Base-by-base conservation (phyloP, 805 yeast genomes). In the Candida bentonensis region DNA sequence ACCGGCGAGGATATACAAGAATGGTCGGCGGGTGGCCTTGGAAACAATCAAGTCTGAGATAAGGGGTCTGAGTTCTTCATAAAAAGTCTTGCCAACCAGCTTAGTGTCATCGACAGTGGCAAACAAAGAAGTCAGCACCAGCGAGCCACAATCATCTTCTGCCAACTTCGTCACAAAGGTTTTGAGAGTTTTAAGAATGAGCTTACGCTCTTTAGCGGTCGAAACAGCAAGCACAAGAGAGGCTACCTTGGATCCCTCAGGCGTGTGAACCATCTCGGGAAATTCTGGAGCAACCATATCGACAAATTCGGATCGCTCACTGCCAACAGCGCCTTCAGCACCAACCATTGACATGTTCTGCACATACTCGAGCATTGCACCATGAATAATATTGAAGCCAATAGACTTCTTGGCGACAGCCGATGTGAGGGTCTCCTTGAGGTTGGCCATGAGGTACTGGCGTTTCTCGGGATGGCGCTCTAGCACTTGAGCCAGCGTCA, bases 351-450 rank as follows among this genome's bases (percentile, higher is more conserved):
- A 76, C 50, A 86, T 76, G 48, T 86, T 79, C 49, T 78, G 74
- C 41, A 78, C 74, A 56, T 82, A 86, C 61, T 89, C 96, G 59
- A 73, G 79, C 95, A 89, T 86, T 43, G 94, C 96, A 30, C 96
- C 95, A 62, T 89, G 97, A 60, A 89, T 74, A 51, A 89, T 82
- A 61, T 87, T 94, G 72, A 89, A 89, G 33, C 97, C 97, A 22
- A 94, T 82, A 2, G 96, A 86, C 3, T 97, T 97, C 64, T 89
- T 89, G 60, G 82, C 89, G 42, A 89, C 92, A 3, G 96, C 82
- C 2, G 95, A 88, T 27, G 81, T 78, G 49, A 89, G 85, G 7
- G 95, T 86, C 47, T 84, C 85, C 50, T 69, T 69, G 61, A 89
- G 70, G 63, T 89, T 89, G 53, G 73, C 70, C 54, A 85, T 70